Evolutionary conservation across 2,329 filamentous ascomycete genomes (phyloP).

Genomic region (Calonectria crousiana): DNA sequence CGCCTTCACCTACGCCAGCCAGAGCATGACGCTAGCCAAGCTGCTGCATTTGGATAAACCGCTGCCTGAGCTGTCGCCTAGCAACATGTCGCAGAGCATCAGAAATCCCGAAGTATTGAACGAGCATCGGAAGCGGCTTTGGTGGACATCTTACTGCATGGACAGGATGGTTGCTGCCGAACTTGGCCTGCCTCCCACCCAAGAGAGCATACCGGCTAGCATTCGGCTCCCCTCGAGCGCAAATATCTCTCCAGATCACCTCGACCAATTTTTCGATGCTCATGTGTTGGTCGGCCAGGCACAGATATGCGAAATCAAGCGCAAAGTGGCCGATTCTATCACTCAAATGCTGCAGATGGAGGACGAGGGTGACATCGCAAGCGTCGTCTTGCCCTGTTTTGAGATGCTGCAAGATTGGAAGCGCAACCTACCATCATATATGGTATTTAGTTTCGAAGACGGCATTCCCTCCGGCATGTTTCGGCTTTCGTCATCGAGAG

Average conservation of each 20-base stretch:
- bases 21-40: slow-evolving; percentile 20
- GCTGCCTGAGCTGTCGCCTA: not conserved
- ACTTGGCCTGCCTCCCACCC: slow-evolving; percentile 13
- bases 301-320: slow-evolving; percentile 22
- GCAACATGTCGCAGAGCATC: not conserved
- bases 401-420: slow-evolving; percentile 15
- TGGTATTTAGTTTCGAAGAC: slow-evolving; percentile 13
- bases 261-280: slow-evolving; percentile 21
- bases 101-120: not conserved
- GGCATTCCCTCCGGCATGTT: slow-evolving; percentile 10
- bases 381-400: not conserved
- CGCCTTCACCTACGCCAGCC: slow-evolving; percentile 22
- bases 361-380: slow-evolving; percentile 4
- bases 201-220: not conserved
- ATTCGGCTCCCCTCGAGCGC: slow-evolving; percentile 8
- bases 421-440: not conserved
- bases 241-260: not conserved
- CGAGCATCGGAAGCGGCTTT: slow-evolving; percentile 18
- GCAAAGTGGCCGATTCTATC: slow-evolving; percentile 7
- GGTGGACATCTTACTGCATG: slow-evolving; percentile 28
- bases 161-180: slow-evolving; percentile 23
- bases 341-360: not conserved
- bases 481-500: slow-evolving; percentile 14
- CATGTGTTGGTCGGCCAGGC: slow-evolving; percentile 7
- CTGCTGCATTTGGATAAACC: slow-evolving; percentile 15